Evolutionary conservation across 1,284 basidiomycete genomes (phyloP).

Genomic region (Microbotryum violaceum): DNA sequence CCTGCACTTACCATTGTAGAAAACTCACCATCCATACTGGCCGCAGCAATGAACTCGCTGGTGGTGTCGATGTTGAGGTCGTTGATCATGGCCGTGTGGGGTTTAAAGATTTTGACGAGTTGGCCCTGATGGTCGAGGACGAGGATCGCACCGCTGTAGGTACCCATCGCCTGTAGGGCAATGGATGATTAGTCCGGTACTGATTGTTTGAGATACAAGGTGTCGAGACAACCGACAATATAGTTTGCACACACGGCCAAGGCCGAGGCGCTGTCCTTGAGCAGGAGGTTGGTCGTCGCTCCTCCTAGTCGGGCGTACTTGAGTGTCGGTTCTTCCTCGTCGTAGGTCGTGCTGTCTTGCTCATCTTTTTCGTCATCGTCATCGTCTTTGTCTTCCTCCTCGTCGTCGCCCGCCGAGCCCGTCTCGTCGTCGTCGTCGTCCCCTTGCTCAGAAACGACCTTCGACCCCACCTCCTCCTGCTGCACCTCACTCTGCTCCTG

Average conservation of each 20-base stretch:
- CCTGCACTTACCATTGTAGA: constrained; percentile 34
- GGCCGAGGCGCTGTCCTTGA: constrained; percentile 79
- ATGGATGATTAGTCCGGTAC: not conserved
- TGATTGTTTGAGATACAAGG: not conserved
- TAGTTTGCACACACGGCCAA: constrained; percentile 66
- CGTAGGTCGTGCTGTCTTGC: constrained; percentile 22
- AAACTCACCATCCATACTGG: constrained; percentile 81
- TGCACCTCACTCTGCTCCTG: not conserved
- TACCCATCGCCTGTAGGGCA: constrained; percentile 57
- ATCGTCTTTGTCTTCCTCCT: constrained; percentile 43
- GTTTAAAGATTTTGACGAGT: constrained; percentile 81
- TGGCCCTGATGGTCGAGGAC: constrained; percentile 45
- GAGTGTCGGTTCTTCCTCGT: constrained; percentile 49
- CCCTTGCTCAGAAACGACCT: constrained; percentile 35
- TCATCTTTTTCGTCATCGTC: constrained; percentile 26
- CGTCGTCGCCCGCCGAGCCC: constrained; percentile 49
- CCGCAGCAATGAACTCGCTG: constrained; percentile 83
- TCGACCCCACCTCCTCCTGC: not conserved
- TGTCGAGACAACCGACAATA: constrained; percentile 50
- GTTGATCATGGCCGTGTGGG: constrained; percentile 81
- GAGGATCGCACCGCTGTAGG: constrained; percentile 84
- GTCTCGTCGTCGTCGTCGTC: constrained; percentile 50
- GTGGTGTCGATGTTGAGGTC: constrained; percentile 79
- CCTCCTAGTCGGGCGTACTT: constrained; percentile 79
- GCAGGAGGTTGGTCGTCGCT: constrained; percentile 66